phyloP scores from a whole-genome alignment of 1,284 basidiomycete species.

The Cystobasidium sp. region DNA sequence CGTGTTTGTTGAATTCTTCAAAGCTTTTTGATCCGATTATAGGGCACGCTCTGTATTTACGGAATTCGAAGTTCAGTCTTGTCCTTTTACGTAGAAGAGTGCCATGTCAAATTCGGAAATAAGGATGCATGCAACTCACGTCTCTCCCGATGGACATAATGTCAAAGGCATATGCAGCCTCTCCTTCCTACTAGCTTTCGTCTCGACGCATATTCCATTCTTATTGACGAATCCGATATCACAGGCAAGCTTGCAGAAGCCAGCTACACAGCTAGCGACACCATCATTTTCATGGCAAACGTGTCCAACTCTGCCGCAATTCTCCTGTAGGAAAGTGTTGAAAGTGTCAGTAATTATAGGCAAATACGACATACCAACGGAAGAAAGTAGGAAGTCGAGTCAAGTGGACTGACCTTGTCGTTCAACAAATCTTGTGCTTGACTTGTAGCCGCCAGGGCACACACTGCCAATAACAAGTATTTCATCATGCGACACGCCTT shows the following conservation, averaged over 20 bases:
- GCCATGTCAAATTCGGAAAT: background rate
- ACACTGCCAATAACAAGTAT: conserved; percentile 1
- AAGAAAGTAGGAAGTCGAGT: background rate
- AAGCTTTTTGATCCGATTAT: conserved; percentile 48
- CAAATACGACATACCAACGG: background rate
- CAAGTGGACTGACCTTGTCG: conserved; percentile 20
- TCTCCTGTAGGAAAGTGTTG: background rate
- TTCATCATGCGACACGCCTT: conserved; percentile 1
- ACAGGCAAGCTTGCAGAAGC: conserved; percentile 31
- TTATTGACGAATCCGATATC: conserved; percentile 36
- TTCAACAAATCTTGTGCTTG: conserved; percentile 5
- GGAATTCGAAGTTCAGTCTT: background rate
- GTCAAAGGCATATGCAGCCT: conserved; percentile 26
- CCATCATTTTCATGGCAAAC: conserved; percentile 43
- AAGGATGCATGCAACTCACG: conserved; percentile 19
- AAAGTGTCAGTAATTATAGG: no score
- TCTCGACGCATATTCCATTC: conserved; percentile 42
- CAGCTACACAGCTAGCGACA: conserved; percentile 24
- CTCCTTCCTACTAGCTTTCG: conserved; percentile 34
- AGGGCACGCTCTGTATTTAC: conserved; percentile 48
- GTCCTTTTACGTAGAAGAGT: background rate
- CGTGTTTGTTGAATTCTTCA: conserved; percentile 38
- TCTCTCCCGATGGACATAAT: conserved; percentile 37
- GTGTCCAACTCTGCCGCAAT: conserved; percentile 36
- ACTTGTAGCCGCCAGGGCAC: conserved; percentile 8